Percentiles rank a stretch among this genome's conserved stretches.
These are phyloP conservation scores for Trichoderma arundinaceum DNA, from an alignment of 2,329 filamentous ascomycete genomes.

Conservation along the genomic window DNA sequence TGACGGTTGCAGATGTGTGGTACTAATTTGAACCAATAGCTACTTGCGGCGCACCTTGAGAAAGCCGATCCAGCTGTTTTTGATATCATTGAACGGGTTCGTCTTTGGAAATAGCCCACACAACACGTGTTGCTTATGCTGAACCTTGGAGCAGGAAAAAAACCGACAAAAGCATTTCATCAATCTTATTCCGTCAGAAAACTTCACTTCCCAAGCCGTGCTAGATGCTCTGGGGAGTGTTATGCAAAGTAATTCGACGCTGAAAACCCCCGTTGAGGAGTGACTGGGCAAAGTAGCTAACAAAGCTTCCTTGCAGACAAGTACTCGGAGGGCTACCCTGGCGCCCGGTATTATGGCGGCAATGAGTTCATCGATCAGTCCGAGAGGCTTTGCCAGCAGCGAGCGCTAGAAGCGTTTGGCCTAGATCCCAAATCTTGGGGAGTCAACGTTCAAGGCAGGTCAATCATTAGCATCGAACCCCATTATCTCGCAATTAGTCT, in stretches of 20 bases:
- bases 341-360: constrained; percentile 93
- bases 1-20: background rate
- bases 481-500: no score
- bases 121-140: constrained; percentile 7
- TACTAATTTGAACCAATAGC: constrained; percentile 54
- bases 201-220: constrained; percentile 92
- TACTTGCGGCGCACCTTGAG: constrained; percentile 78
- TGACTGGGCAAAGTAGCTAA: constrained; percentile 38
- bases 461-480: background rate
- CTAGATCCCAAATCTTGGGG: constrained; percentile 89
- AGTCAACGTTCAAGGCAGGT: constrained; percentile 88
- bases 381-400: constrained; percentile 86
- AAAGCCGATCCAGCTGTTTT: constrained; percentile 87
- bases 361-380: constrained; percentile 95
- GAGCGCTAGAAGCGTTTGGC: constrained; percentile 86
- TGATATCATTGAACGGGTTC: constrained; percentile 87
- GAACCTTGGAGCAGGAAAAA: constrained; percentile 72
- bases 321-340: constrained; percentile 97
- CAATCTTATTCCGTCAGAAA: constrained; percentile 94
- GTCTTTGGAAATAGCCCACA: background rate
- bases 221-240: constrained; percentile 90
- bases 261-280: background rate
- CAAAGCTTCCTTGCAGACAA: constrained; percentile 67
- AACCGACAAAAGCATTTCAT: constrained; percentile 96
- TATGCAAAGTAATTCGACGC: constrained; percentile 80